Evolutionary conservation across 176 grass and related monocot species (phyloP).

Genomic region (Paspalum notatum): DNA sequence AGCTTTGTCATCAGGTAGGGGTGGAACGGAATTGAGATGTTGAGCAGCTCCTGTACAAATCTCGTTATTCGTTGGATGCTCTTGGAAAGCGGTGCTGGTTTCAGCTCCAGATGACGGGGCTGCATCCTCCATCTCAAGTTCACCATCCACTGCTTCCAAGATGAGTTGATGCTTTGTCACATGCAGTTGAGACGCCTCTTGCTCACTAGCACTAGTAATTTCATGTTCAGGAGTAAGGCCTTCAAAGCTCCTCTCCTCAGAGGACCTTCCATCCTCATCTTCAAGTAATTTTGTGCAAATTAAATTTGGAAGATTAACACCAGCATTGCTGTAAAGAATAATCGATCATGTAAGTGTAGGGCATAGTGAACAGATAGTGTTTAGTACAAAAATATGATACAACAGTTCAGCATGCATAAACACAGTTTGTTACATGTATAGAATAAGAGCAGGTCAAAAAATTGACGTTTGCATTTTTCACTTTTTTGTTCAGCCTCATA

Average conservation of each 20-base stretch:
- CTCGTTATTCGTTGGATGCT: slow-evolving; percentile 38
- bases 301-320: slow-evolving; percentile 78
- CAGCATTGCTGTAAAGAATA: slow-evolving; percentile 72
- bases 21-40: slow-evolving; percentile 53
- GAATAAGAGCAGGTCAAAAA: slow-evolving; percentile 7
- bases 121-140: slow-evolving; percentile 97
- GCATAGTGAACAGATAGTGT: slow-evolving; percentile 16
- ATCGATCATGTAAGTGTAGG: slow-evolving; percentile 18
- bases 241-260: slow-evolving; percentile 85
- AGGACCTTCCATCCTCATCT: slow-evolving; percentile 73
- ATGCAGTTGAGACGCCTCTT: slow-evolving; percentile 44
- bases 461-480: background rate
- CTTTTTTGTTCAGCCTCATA: slow-evolving; percentile 2
- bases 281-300: slow-evolving; percentile 69
- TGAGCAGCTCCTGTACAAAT: slow-evolving; percentile 30
- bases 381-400: slow-evolving; percentile 34
- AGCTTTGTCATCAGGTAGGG: slow-evolving; percentile 75
- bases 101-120: slow-evolving; percentile 57
- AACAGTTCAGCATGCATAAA: slow-evolving; percentile 30
- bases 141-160: slow-evolving; percentile 87
- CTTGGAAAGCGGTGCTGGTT: slow-evolving; percentile 36
- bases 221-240: slow-evolving; percentile 87
- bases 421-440: background rate
- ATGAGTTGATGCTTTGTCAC: slow-evolving; percentile 66
- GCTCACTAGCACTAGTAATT: slow-evolving; percentile 51